A percentile compares a stretch with the other conserved stretches of the same genome.
Evolutionary conservation across 2,329 filamentous ascomycete genomes (phyloP).

Genomic region (Blastomyces emzantsi): DNA sequence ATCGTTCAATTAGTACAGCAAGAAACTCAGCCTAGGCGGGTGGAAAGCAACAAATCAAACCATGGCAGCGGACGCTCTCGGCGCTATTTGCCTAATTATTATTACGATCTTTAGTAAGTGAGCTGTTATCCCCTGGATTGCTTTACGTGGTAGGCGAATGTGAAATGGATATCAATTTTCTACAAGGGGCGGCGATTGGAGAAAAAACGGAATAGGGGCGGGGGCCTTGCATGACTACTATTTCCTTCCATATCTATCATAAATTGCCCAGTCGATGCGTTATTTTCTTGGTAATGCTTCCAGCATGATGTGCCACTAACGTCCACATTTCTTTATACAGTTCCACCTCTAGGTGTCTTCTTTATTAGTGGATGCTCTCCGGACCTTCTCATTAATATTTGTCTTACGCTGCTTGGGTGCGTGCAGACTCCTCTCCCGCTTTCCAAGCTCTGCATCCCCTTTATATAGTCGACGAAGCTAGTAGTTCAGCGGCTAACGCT

Average conservation of each 20-base stretch:
- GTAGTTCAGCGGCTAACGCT: neutral
- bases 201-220: neutral
- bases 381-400: slow-evolving; percentile 59
- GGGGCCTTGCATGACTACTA: neutral
- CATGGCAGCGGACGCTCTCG: slow-evolving; percentile 25
- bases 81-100: slow-evolving; percentile 37
- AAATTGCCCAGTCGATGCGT: neutral
- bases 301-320: neutral
- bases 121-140: neutral
- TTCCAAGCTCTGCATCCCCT: neutral
- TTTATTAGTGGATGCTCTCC: slow-evolving; percentile 56
- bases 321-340: slow-evolving; percentile 33
- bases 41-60: neutral
- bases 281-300: neutral
- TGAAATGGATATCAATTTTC: neutral
- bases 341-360: slow-evolving; percentile 57
- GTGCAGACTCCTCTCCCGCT: slow-evolving; percentile 17
- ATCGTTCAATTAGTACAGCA: neutral
- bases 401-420: slow-evolving; percentile 55
- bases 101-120: slow-evolving; percentile 40
- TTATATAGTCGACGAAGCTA: neutral
- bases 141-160: neutral
- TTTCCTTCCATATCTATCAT: too few species aligned
- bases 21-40: neutral
- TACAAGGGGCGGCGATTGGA: neutral